These are phyloP conservation scores for Neonectria coccinea DNA, from an alignment of 2,329 filamentous ascomycete genomes.

Conservation along the genomic window DNA sequence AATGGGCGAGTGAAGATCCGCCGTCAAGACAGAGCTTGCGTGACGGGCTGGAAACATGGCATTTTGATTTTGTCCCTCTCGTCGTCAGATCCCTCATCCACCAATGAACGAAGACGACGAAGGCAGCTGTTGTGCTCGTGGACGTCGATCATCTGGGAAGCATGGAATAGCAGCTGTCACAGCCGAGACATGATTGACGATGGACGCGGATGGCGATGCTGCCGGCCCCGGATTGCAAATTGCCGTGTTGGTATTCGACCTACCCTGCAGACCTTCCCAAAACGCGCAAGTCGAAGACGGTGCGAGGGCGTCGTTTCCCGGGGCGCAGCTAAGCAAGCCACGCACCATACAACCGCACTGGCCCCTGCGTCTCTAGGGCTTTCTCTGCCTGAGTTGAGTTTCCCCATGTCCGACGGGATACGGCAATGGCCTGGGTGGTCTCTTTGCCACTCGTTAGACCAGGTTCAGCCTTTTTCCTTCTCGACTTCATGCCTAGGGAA, in stretches of 20 bases:
- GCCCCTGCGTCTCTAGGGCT: neutral
- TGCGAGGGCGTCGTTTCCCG: neutral
- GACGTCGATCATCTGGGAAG: neutral
- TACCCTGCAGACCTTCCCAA: constrained; percentile 8
- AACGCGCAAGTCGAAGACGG: neutral
- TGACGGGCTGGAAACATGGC: neutral
- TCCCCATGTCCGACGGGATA: neutral
- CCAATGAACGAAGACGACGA: neutral
- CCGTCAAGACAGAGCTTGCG: neutral
- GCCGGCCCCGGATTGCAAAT: neutral
- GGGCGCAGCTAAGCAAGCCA: neutral
- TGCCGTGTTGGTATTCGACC: neutral
- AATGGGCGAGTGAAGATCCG: constrained; percentile 5
- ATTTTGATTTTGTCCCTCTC: neutral
- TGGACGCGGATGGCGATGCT: neutral
- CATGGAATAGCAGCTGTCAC: constrained; percentile 3
- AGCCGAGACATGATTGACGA: neutral
- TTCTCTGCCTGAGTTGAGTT: neutral
- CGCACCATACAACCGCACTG: constrained; percentile 4
- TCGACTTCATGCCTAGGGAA: neutral
- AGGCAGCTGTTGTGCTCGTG: neutral
- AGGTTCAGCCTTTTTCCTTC: neutral
- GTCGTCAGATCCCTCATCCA: neutral
- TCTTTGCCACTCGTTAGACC: neutral
- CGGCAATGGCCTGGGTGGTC: neutral